Percentiles rank a stretch among this genome's conserved stretches.
Conservation (phyloP, 1,139 yeast species). For the Yamadazyma diddensiae region DNA sequence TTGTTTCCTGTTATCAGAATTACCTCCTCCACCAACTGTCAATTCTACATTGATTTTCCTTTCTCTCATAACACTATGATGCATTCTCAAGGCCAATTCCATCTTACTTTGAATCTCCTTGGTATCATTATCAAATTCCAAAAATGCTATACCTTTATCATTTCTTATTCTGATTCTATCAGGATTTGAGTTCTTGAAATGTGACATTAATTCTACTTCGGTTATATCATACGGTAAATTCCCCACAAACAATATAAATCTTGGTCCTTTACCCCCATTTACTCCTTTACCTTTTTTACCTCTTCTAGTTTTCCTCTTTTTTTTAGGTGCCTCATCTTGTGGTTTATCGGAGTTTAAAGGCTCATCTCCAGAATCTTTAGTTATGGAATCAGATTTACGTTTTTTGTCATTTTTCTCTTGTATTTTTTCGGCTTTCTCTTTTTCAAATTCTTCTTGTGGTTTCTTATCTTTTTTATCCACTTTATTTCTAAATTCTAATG, state of each 20-base stretch:
- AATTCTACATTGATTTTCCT: slow-evolving; percentile 90
- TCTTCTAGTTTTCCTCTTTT: slow-evolving; percentile 74
- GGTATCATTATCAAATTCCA: slow-evolving; percentile 71
- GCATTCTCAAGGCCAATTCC: slow-evolving; percentile 80
- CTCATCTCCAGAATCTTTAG: slow-evolving; percentile 19
- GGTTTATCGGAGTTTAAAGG: slow-evolving; percentile 4
- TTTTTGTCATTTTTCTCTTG: slow-evolving; percentile 20
- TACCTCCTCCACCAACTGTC: slow-evolving; percentile 98
- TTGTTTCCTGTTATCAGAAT: slow-evolving; percentile 62
- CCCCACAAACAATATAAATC: slow-evolving; percentile 89
- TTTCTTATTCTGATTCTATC: slow-evolving; percentile 71
- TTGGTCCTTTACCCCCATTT: slow-evolving; percentile 53
- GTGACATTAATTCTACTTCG: slow-evolving; percentile 61
- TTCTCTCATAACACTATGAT: slow-evolving; percentile 64
- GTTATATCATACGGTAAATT: slow-evolving; percentile 76
- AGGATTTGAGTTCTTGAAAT: slow-evolving; percentile 73
- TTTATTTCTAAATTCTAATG: slow-evolving; percentile 57
- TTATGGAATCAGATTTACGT: slow-evolving; percentile 16
- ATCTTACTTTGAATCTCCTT: slow-evolving; percentile 70
- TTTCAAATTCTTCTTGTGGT: slow-evolving; percentile 22
- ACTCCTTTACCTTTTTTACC: slow-evolving; percentile 66
- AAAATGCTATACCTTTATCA: slow-evolving; percentile 89
- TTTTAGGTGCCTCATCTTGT: slow-evolving; percentile 36
- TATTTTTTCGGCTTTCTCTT: slow-evolving; percentile 19
- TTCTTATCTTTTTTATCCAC: slow-evolving; percentile 35